A percentile compares a stretch with the other conserved stretches of the same genome.
These are phyloP conservation scores for Arabis alpina DNA, from an alignment of 345 rosid species.

Conservation along the genomic window DNA sequence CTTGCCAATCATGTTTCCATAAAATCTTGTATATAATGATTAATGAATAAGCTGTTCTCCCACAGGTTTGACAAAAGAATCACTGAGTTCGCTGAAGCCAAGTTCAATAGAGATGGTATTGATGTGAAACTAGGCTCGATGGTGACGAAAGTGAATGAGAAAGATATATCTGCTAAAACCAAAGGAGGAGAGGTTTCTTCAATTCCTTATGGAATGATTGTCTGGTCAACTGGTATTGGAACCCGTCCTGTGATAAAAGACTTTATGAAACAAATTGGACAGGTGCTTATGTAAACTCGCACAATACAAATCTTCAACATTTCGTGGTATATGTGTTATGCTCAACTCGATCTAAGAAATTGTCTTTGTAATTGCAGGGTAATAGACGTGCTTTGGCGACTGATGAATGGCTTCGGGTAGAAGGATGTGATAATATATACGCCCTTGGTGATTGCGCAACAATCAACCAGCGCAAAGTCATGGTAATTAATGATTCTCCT, in stretches of 20 bases:
- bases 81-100: constrained; percentile 90
- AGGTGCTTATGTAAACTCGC: constrained; percentile 50
- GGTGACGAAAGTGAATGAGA: constrained; percentile 79
- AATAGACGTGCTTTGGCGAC: constrained; percentile 94
- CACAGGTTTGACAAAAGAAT: constrained; percentile 99
- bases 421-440: constrained; percentile 66
- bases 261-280: constrained; percentile 93
- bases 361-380: constrained; percentile 46
- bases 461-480: constrained; percentile 93
- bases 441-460: constrained; percentile 99
- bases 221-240: constrained; percentile 99
- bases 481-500: constrained; percentile 52
- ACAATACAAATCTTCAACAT: neutral
- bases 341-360: neutral
- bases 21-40: constrained; percentile 25
- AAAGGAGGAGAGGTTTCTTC: constrained; percentile 62
- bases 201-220: constrained; percentile 92
- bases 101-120: constrained; percentile 88
- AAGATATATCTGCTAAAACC: constrained; percentile 80
- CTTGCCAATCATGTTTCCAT: constrained; percentile 7
- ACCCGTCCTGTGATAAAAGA: constrained; percentile 79
- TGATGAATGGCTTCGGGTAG: constrained; percentile 97
- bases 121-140: constrained; percentile 91
- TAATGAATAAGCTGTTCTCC: constrained; percentile 3
- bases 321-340: neutral